Conservation (phyloP, 2,329 filamentous ascomycete genomes). For the Aspergillus pseudoglaucus region DNA sequence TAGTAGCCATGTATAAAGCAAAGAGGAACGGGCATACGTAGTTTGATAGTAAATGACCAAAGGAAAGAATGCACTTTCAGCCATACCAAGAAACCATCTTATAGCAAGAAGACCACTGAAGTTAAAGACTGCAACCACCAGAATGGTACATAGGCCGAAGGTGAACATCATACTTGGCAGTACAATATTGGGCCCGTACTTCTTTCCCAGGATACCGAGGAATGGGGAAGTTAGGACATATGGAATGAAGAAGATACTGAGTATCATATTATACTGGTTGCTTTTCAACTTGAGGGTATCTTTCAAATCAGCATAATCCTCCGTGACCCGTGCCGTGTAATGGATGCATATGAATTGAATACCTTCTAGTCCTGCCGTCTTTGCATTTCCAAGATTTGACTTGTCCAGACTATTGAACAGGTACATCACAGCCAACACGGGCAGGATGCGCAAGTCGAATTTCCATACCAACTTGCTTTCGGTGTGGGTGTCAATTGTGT, state of each 20-base stretch:
- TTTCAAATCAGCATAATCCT: constrained; percentile 1
- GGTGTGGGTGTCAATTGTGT: constrained; percentile 28
- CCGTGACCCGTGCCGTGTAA: too few species aligned
- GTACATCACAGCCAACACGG: constrained; percentile 51
- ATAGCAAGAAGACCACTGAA: constrained; percentile 20
- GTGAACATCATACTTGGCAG: constrained; percentile 22
- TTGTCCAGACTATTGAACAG: constrained; percentile 45
- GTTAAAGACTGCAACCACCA: constrained; percentile 17
- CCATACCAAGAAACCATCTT: constrained; percentile 23
- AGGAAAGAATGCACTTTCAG: constrained; percentile 24
- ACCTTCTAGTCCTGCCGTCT: constrained; percentile 20
- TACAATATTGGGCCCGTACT: constrained; percentile 18
- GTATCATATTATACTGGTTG: constrained; percentile 21
- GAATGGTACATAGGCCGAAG: constrained; percentile 18
- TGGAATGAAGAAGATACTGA: constrained; percentile 23
- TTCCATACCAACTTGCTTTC: constrained; percentile 45
- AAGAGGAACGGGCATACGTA: constrained; percentile 7
- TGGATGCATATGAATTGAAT: neutral
- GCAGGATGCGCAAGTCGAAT: constrained; percentile 41
- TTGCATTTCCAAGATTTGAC: constrained; percentile 30
- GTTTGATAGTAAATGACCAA: constrained; percentile 23
- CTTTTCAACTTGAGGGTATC: constrained; percentile 17
- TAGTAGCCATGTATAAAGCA: too few species aligned
- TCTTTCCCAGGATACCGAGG: constrained; percentile 22
- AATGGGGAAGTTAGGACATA: constrained; percentile 23